Conservation (phyloP, 2,329 filamentous ascomycete species). For the Grosmannia clavigera region DNA sequence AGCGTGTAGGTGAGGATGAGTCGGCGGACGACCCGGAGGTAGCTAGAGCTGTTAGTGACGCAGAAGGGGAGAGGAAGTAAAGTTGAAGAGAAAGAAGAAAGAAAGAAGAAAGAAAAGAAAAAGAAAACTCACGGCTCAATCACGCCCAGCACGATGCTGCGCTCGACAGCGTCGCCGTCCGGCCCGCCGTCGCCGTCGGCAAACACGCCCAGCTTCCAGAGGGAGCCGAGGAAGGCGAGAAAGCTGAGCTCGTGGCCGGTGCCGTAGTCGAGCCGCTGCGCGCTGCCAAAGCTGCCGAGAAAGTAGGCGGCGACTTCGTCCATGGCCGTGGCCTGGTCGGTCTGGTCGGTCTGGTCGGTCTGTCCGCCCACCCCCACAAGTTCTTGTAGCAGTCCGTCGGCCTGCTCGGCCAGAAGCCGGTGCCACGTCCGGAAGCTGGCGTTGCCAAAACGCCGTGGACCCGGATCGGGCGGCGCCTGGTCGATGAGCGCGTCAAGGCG, state of each 20-base stretch:
- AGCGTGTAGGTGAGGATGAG: constrained; percentile 86
- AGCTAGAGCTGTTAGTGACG: constrained; percentile 34
- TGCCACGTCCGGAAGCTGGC: constrained; percentile 81
- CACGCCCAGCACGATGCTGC: constrained; percentile 68
- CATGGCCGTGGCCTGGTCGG: constrained; percentile 26
- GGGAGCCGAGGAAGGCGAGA: constrained; percentile 72
- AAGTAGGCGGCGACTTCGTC: constrained; percentile 70
- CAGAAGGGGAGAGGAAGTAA: no score
- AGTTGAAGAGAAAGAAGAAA: constrained; percentile 13
- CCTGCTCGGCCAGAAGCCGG: constrained; percentile 49
- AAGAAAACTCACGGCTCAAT: constrained; percentile 61
- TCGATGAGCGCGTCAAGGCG: constrained; percentile 56
- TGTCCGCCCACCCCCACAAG: constrained; percentile 32
- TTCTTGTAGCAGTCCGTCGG: constrained; percentile 42
- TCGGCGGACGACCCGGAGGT: constrained; percentile 65
- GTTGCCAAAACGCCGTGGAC: constrained; percentile 85
- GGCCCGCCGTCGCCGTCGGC: constrained; percentile 26
- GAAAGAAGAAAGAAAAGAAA: neutral
- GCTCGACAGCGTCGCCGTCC: constrained; percentile 48
- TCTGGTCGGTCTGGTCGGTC: neutral
- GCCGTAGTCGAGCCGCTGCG: constrained; percentile 85
- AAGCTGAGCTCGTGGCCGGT: constrained; percentile 96
- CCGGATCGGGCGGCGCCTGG: constrained; percentile 71
- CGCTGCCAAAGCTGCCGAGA: constrained; percentile 73
- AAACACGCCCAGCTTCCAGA: constrained; percentile 88